Conservation (phyloP, 768 basidiomycete genomes). For the Lentinula raphanica region DNA sequence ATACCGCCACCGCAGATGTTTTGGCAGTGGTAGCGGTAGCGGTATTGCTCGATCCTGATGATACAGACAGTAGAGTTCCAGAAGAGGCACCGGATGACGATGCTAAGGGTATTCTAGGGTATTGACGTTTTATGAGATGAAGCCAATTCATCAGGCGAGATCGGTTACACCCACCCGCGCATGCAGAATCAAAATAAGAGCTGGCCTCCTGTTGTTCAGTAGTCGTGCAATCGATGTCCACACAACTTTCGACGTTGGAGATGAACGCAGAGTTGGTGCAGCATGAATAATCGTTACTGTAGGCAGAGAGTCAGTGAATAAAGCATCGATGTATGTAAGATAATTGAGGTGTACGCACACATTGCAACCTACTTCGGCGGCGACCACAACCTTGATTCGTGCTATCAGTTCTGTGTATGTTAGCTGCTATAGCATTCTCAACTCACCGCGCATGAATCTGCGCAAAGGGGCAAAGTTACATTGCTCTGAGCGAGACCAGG, state of each 20-base stretch:
- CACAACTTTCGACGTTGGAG: neutral
- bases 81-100: neutral
- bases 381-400: neutral
- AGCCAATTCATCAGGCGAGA: neutral
- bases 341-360: neutral
- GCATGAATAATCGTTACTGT: neutral
- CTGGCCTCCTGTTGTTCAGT: neutral
- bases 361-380: neutral
- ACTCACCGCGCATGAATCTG: neutral
- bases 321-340: neutral
- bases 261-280: neutral
- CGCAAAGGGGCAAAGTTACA: neutral
- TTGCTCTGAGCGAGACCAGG: neutral
- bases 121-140: too few species aligned
- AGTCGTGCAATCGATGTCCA: neutral
- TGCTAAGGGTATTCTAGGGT: neutral
- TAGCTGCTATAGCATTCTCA: neutral
- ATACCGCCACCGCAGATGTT: neutral
- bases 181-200: neutral
- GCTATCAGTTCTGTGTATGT: neutral
- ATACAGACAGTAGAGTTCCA: neutral
- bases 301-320: neutral
- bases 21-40: neutral
- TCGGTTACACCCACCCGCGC: neutral
- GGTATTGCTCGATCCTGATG: neutral